phyloP scores from a whole-genome alignment of 2,329 filamentous ascomycete genomes.

The Rhexocercosporidium sp. region DNA sequence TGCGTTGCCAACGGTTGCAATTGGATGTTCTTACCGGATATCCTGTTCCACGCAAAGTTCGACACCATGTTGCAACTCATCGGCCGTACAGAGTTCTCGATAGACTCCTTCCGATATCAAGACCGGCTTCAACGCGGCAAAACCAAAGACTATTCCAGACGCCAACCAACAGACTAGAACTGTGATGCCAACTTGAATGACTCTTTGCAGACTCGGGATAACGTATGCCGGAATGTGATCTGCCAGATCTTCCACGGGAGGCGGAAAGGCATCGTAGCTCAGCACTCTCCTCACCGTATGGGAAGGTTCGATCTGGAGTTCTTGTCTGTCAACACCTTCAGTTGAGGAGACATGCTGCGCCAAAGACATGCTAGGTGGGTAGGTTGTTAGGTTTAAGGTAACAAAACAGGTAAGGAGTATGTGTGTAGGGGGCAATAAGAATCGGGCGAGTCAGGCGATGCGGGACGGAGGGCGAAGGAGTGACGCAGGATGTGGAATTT shows the following conservation, averaged over 20 bases:
- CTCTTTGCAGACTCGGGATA: not conserved
- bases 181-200: constrained; percentile 17
- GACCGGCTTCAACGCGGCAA: constrained; percentile 23
- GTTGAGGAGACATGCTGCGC: constrained; percentile 22
- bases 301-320: constrained; percentile 5
- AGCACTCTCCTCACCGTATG: constrained; percentile 10
- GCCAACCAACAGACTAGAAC: constrained; percentile 20
- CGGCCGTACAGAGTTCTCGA: constrained; percentile 17
- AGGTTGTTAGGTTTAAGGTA: not conserved
- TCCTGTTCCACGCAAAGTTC: constrained; percentile 24
- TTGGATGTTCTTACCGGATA: constrained; percentile 12
- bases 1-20: not conserved
- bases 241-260: constrained; percentile 14
- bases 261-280: constrained; percentile 19
- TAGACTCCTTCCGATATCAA: constrained; percentile 22
- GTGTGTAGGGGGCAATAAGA: not conserved
- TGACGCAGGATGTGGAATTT: too few species aligned
- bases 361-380: constrained; percentile 17
- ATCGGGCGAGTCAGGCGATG: not conserved
- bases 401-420: not conserved
- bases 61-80: constrained; percentile 19
- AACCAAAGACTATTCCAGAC: constrained; percentile 23
- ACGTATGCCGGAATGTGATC: constrained; percentile 19
- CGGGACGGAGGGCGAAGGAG: too few species aligned
- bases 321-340: constrained; percentile 19